Evolutionary conservation across 2,329 filamentous ascomycete genomes (phyloP), one percentile per base, ranked within the genome.

Genomic region (Fusarium phyllophilum): DNA sequence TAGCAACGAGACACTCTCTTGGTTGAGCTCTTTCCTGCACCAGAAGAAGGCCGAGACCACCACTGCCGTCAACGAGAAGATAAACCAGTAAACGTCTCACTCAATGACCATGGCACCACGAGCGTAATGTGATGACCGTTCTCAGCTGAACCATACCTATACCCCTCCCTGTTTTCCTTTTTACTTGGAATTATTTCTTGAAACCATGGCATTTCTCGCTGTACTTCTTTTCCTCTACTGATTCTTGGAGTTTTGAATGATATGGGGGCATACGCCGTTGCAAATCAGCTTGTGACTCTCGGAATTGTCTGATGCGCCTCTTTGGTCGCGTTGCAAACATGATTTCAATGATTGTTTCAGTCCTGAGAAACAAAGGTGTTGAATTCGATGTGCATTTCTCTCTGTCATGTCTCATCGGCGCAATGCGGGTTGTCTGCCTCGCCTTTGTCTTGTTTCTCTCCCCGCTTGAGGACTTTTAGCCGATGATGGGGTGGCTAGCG

Each of bases 41-140:
- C 82, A 85, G 74, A 90, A 91, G 85, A 93, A 92, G 84, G 84
- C 87, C 33, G 87, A 92, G 76, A 85, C 85, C 48, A 88, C 90
- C 81, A 86, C 89, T 64, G 80, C 84, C 24, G 80, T 84, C 66
- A 87, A 87, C 70, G 89, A 92, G 66, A 86, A 86, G 81, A 78
- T 81, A 71, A 84, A 84, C 81, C 83, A 85, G 83, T 85, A 83
- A 76, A 57, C 52, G 45, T 26, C 59, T 61, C 41, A 34, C 34
- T n/a, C 24, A 29, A 36, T 38, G 38, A 41, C 36, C n/a, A 62
- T 54, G 58, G 56, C 41, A 45, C 29, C 52, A 56, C 55, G 57
- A 66, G 59, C 51, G 66, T 75, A 70, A 70, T 51, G 63, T 72
- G 70, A 71, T 54, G 63, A 58, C 51, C 34, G 26, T 52, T 46